Percentiles rank a stretch among this genome's conserved stretches.
Evolutionary conservation across 192 early-diverging fungal species (phyloP).

Genomic region (Funneliformis geosporum): DNA sequence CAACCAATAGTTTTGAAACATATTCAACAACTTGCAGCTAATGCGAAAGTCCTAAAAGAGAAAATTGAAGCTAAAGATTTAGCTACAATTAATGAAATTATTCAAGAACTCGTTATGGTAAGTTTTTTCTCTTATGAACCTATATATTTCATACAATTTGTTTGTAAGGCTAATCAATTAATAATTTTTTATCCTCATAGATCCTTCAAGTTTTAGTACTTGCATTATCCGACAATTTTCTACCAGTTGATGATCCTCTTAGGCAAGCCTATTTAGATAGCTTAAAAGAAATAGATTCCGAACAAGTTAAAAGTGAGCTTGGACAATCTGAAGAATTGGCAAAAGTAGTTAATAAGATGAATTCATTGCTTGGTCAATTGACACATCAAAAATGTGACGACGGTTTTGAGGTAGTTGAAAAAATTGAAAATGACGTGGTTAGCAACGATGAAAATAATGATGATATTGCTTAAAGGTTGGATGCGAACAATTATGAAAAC

Average conservation of each 20-base stretch:
- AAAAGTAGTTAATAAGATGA: background rate
- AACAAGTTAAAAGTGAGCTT: background rate
- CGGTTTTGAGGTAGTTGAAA: background rate
- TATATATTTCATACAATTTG: background rate
- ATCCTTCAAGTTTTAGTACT: slow-evolving; percentile 21
- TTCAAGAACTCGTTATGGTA: slow-evolving; percentile 23
- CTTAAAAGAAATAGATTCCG: slow-evolving; percentile 21
- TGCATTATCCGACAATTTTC: slow-evolving; percentile 12
- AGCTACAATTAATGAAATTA: background rate
- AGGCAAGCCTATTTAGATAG: slow-evolving; percentile 20
- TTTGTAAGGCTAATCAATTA: too few species aligned
- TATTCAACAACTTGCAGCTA: slow-evolving; percentile 28
- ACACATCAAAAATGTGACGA: background rate
- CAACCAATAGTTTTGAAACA: slow-evolving; percentile 29
- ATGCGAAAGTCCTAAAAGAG: slow-evolving; percentile 28
- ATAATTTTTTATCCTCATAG: too few species aligned
- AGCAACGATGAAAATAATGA: background rate
- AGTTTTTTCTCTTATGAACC: background rate
- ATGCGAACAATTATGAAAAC: too few species aligned
- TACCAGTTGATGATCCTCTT: slow-evolving; percentile 26
- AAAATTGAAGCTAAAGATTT: slow-evolving; percentile 15
- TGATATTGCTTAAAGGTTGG: background rate
- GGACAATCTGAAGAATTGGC: slow-evolving; percentile 4
- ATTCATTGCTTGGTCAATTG: background rate
- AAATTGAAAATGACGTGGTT: background rate